phyloP scores from a whole-genome alignment of 768 basidiomycete genomes.

The Kwoniella sp. region DNA sequence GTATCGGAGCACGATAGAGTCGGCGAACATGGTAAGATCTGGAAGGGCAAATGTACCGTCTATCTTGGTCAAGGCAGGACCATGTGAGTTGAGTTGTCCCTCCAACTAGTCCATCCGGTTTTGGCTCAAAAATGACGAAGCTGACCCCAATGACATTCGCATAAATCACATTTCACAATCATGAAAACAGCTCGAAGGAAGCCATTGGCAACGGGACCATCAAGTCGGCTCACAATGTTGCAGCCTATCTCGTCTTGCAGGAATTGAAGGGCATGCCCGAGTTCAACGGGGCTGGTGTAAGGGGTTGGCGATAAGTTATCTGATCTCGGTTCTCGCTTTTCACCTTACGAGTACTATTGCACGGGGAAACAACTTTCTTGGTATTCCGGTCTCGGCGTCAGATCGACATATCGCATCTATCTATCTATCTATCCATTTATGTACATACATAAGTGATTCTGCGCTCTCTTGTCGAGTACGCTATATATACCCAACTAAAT shows the following conservation, averaged over 20 bases:
- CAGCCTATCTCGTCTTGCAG: conserved; percentile 20
- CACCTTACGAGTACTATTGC: too few species aligned
- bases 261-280: conserved; percentile 1
- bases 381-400: too few species aligned
- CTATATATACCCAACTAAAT: too few species aligned
- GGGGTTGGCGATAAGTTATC: not conserved
- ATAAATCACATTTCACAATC: not conserved
- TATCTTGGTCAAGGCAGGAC: not conserved
- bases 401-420: too few species aligned
- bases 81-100: conserved; percentile 14
- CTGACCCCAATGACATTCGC: too few species aligned
- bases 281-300: not conserved
- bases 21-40: conserved; percentile 13
- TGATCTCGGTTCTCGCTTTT: too few species aligned
- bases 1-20: conserved; percentile 1
- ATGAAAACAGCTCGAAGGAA: not conserved
- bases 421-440: too few species aligned
- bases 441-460: too few species aligned
- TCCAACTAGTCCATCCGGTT: too few species aligned
- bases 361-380: too few species aligned
- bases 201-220: not conserved
- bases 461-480: too few species aligned
- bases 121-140: too few species aligned
- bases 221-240: conserved; percentile 12
- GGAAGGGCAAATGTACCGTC: conserved; percentile 6